Evolutionary conservation across 2,329 filamentous ascomycete genomes (phyloP), one percentile per base, ranked within the genome.

Genomic region (Helicocarpus griseus): DNA sequence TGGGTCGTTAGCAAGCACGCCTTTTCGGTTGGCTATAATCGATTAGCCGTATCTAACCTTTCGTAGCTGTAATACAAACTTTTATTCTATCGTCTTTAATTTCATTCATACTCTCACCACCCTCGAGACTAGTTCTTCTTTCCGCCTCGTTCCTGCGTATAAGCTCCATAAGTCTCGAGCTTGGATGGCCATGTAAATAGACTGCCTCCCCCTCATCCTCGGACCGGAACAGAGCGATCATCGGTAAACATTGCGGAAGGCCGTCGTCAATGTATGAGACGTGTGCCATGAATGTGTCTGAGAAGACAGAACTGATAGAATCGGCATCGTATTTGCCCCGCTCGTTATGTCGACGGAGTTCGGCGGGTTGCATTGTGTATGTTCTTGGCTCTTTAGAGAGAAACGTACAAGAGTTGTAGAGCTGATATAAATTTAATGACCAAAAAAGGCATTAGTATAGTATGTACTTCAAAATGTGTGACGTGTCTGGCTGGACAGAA

Each of bases 161-260:
- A 5, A 85, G 66, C 56, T 83, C 84, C 76, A 90, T 85, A 29
- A 95, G 73, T 5, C 88, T 83, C 1, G 82, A 82, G 54, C 82
- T 86, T 58, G 90, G 83, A 66, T 90, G 93, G 62, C 87, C 87
- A 69, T 94, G 88, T 5, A 94, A 77, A 66, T 93, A 94, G 54
- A 33, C 28, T 14, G 11, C 43, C 29, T 46, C 43, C 9, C 43
- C 43, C 19, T 46, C 43, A 2, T 22, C 28, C 17, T 46, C 43
- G 4, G 11, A 13, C 17, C 43, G 17, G 28, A 46, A 46, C 11
- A 46, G 43, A 4, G 43, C 43, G 43, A 46, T 22, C 28, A 46
- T 46, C 7, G 43, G 43, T 14, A 46, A 22, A 22, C 43, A 46
- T 46, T 46, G 43, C 9, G 43, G 43, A 5, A 46, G 43, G 43